Conservation (phyloP, 805 yeast species). For the Cyberlindnera xylosilytica region DNA sequence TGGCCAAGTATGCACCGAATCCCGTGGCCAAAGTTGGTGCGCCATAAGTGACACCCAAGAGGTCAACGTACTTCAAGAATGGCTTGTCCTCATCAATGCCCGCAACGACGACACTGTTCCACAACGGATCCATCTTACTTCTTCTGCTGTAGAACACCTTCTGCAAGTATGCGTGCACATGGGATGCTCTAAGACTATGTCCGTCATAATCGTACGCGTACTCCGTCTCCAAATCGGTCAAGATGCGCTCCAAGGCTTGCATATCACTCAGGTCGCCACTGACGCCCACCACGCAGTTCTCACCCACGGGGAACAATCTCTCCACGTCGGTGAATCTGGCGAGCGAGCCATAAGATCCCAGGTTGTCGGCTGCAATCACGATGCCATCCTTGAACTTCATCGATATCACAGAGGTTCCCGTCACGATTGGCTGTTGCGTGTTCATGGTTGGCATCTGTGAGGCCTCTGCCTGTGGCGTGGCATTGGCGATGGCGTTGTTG, state of each 20-base stretch:
- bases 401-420: slow-evolving; percentile 94
- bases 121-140: slow-evolving; percentile 90
- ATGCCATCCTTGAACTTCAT: slow-evolving; percentile 89
- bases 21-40: slow-evolving; percentile 94
- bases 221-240: slow-evolving; percentile 77
- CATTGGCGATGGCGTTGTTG: slow-evolving; percentile 70
- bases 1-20: slow-evolving; percentile 91
- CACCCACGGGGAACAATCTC: slow-evolving; percentile 81
- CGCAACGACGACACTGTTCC: slow-evolving; percentile 92
- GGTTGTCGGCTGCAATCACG: slow-evolving; percentile 90
- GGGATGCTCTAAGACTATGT: slow-evolving; percentile 73
- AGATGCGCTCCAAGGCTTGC: slow-evolving; percentile 71
- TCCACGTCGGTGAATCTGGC: slow-evolving; percentile 83
- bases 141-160: slow-evolving; percentile 84
- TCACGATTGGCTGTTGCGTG: slow-evolving; percentile 92
- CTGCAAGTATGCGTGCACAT: slow-evolving; percentile 83
- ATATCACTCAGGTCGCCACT: slow-evolving; percentile 94
- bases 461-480: slow-evolving; percentile 27
- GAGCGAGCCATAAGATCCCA: slow-evolving; percentile 91
- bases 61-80: slow-evolving; percentile 80
- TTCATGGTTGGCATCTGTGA: slow-evolving; percentile 60
- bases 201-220: slow-evolving; percentile 75
- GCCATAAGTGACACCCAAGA: slow-evolving; percentile 86
- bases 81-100: slow-evolving; percentile 77
- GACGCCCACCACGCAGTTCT: slow-evolving; percentile 84